Base-by-base conservation (phyloP, 371 early-diverging fungal genomes). In the Batkoa obscura region DNA sequence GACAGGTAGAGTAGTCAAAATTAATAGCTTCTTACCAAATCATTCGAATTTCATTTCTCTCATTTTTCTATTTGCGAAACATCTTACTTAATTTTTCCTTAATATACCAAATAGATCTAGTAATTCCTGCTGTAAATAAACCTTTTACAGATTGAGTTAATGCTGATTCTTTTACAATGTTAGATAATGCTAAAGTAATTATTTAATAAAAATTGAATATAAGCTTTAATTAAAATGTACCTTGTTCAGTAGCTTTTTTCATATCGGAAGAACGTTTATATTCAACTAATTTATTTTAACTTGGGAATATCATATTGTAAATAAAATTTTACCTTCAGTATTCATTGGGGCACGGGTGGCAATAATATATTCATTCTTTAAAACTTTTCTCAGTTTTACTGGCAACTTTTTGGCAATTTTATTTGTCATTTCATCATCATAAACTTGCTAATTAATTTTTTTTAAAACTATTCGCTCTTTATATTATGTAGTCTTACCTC, bases 61-160 rank as follows among this genome's bases (percentile, higher is more conserved):
- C n/a, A n/a, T n/a, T n/a, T n/a, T n/a, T n/a, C n/a, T n/a, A n/a
- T n/a, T n/a, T n/a, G n/a, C n/a, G n/a, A n/a, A n/a, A n/a, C n/a
- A n/a, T n/a, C n/a, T 88, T 86, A 58, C 68, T 58, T 55, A 91
- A 46, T 61, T 91, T 91, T 54, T 71, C 77, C 13, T 69, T 50
- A 41, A 80, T 80, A 69, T 95, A 95, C 13, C 69, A 66, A 5
- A 73, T 60, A 3, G 84, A 78, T 62, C 83, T 83, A 35, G 68
- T 4, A 10, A 83, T 56, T 2, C 97, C 97, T 15, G 94, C 94
- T 2, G 94, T 88, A 17, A 90, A 62, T 12, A 95, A 65, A 1
- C 97, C 97, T 68, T 97, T 97, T 56, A 80, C 58, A 23, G 90
- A 83, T 68, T 97, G 97, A 4, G 84, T 78, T 32, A 96, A 60